These are phyloP conservation scores for Tuber calosporum DNA, from an alignment of 495 filamentous ascomycete species.

Conservation along the genomic window DNA sequence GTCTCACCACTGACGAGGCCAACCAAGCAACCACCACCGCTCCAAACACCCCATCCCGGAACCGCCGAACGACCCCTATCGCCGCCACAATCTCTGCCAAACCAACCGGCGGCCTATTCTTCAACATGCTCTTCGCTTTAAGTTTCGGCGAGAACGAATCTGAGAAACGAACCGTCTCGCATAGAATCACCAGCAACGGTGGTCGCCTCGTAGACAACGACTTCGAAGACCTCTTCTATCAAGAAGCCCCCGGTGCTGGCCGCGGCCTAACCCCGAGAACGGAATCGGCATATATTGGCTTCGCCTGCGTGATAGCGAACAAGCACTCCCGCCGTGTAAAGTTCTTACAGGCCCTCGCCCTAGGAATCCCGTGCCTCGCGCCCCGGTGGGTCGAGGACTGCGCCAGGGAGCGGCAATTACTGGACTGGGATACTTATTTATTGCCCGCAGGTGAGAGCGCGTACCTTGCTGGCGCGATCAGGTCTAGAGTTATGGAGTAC, in stretches of 20 bases:
- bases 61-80: slow-evolving; percentile 10
- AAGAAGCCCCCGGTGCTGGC: slow-evolving; percentile 11
- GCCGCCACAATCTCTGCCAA: not conserved
- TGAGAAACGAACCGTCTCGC: slow-evolving; percentile 9
- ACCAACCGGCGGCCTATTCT: slow-evolving; percentile 23
- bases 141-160: slow-evolving; percentile 33
- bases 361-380: slow-evolving; percentile 78
- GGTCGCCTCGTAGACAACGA: slow-evolving; percentile 65
- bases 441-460: slow-evolving; percentile 75
- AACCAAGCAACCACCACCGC: slow-evolving; percentile 10
- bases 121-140: slow-evolving; percentile 38
- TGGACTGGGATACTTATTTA: slow-evolving; percentile 76
- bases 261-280: slow-evolving; percentile 47
- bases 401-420: slow-evolving; percentile 50
- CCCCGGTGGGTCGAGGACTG: slow-evolving; percentile 74
- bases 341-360: slow-evolving; percentile 89
- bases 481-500: slow-evolving; percentile 59
- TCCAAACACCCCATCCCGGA: slow-evolving; percentile 20
- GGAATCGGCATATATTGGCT: slow-evolving; percentile 55
- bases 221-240: slow-evolving; percentile 76
- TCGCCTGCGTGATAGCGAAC: slow-evolving; percentile 79
- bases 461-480: slow-evolving; percentile 68
- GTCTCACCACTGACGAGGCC: not conserved
- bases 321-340: slow-evolving; percentile 81
- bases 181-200: slow-evolving; percentile 48